Evolutionary conservation across 805 yeast genomes (phyloP).

Genomic region (Wickerhamiella vanderwaltii): DNA sequence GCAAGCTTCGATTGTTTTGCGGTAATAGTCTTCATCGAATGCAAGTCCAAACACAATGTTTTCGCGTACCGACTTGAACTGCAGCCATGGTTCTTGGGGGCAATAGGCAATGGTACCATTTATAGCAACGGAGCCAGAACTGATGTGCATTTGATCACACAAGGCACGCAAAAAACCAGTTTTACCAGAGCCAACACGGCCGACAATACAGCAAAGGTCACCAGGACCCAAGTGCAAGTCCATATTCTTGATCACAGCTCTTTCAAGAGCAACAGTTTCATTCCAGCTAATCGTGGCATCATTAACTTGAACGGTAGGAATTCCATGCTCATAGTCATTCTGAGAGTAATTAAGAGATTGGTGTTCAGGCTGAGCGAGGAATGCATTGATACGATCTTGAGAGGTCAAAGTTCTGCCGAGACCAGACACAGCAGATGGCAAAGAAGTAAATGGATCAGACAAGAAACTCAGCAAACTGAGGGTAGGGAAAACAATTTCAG

Average conservation of each 20-base stretch:
- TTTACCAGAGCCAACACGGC: slow-evolving; percentile 85
- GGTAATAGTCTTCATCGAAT: slow-evolving; percentile 64
- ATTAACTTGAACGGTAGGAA: slow-evolving; percentile 9
- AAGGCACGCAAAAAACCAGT: slow-evolving; percentile 69
- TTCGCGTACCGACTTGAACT: slow-evolving; percentile 78
- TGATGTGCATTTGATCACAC: slow-evolving; percentile 63
- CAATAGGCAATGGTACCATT: slow-evolving; percentile 71
- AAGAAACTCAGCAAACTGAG: slow-evolving; percentile 52
- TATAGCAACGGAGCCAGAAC: slow-evolving; percentile 51
- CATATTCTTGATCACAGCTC: slow-evolving; percentile 34
- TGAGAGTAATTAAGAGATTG: slow-evolving; percentile 10
- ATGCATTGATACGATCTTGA: slow-evolving; percentile 16
- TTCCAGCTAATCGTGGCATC: slow-evolving; percentile 16
- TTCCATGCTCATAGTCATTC: neutral
- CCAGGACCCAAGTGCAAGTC: slow-evolving; percentile 58
- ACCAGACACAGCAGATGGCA: slow-evolving; percentile 15
- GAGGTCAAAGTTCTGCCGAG: slow-evolving; percentile 15
- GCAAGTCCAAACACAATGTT: slow-evolving; percentile 77
- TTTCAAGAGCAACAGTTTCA: slow-evolving; percentile 28
- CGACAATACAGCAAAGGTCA: slow-evolving; percentile 73
- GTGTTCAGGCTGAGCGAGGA: slow-evolving; percentile 17
- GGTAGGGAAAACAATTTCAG: slow-evolving; percentile 70
- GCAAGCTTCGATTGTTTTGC: slow-evolving; percentile 68
- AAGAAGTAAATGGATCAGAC: slow-evolving; percentile 17
- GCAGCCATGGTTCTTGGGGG: slow-evolving; percentile 86